phyloP scores from a whole-genome alignment of 805 yeast genomes.

The Zygotorulaspora chibaensis region DNA sequence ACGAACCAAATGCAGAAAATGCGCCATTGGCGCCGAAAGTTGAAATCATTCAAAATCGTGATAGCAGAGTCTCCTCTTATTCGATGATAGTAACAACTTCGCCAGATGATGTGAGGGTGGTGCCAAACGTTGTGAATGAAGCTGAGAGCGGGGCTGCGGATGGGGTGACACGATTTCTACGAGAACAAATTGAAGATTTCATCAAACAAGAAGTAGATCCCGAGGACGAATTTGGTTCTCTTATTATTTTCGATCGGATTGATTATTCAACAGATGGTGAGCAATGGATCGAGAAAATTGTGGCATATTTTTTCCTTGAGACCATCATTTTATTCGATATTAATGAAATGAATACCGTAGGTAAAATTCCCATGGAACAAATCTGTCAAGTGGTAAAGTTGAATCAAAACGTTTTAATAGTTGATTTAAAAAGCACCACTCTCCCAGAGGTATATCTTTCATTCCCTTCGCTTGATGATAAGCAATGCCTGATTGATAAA shows the following conservation, averaged over 20 bases:
- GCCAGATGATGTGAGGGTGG: background rate
- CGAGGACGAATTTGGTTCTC: constrained; percentile 9
- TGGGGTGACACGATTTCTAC: constrained; percentile 1
- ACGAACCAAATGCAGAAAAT: too few relatives aligned
- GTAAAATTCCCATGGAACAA: constrained; percentile 38
- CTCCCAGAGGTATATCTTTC: constrained; percentile 43
- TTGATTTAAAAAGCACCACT: constrained; percentile 40
- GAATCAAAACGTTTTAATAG: constrained; percentile 26
- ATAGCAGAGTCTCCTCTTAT: background rate
- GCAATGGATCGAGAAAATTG: constrained; percentile 37
- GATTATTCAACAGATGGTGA: constrained; percentile 42
- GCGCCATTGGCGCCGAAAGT: too few relatives aligned
- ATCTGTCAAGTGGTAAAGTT: constrained; percentile 34
- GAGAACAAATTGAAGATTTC: constrained; percentile 4
- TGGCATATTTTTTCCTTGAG: constrained; percentile 16
- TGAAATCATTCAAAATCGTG: too few relatives aligned
- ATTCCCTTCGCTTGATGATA: constrained; percentile 24
- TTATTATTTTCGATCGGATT: constrained; percentile 40
- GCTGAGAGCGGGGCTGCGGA: background rate
- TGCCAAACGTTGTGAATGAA: background rate
- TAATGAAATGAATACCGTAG: constrained; percentile 33
- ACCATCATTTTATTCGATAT: constrained; percentile 19
- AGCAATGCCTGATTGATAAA: constrained; percentile 35
- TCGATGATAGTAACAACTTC: background rate
- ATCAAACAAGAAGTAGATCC: constrained; percentile 11